Conservation (phyloP, 352 stramenopile genomes). For the Phytophthora syringae region DNA sequence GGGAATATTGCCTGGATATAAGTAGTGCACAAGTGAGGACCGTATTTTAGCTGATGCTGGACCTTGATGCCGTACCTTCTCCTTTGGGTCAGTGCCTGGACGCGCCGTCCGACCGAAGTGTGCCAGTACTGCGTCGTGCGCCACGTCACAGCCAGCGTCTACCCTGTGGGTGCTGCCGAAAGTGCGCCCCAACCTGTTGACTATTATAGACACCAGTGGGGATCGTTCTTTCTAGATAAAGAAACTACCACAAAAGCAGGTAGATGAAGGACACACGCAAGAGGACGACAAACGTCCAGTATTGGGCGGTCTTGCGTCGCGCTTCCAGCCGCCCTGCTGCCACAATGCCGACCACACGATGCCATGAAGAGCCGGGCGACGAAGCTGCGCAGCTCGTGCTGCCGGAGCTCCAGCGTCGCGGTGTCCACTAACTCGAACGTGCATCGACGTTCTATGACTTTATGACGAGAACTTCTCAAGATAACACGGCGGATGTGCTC, state of each 20-base stretch:
- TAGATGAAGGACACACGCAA: too few relatives aligned
- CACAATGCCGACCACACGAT: slow-evolving; percentile 66
- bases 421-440: slow-evolving; percentile 41
- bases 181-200: slow-evolving; percentile 58
- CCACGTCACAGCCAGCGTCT: slow-evolving; percentile 56
- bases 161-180: slow-evolving; percentile 63
- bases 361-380: slow-evolving; percentile 16
- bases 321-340: slow-evolving; percentile 68
- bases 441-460: slow-evolving; percentile 43
- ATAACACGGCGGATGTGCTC: slow-evolving; percentile 30
- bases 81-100: too few relatives aligned
- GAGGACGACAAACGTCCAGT: slow-evolving; percentile 55
- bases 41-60: too few relatives aligned
- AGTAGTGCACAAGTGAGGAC: too few relatives aligned
- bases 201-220: slow-evolving; percentile 62
- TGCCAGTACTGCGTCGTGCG: slow-evolving; percentile 58
- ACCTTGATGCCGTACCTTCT: too few relatives aligned
- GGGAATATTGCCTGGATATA: too few relatives aligned
- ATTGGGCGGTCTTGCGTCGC: slow-evolving; percentile 54
- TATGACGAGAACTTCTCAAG: slow-evolving; percentile 31
- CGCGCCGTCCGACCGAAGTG: slow-evolving; percentile 42
- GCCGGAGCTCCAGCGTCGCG: slow-evolving; percentile 25
- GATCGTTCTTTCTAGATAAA: slow-evolving; percentile 36
- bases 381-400: slow-evolving; percentile 18
- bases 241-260: not conserved